Conservation (phyloP, 2,329 filamentous ascomycete species). For the Alternaria angustiovoidea region DNA sequence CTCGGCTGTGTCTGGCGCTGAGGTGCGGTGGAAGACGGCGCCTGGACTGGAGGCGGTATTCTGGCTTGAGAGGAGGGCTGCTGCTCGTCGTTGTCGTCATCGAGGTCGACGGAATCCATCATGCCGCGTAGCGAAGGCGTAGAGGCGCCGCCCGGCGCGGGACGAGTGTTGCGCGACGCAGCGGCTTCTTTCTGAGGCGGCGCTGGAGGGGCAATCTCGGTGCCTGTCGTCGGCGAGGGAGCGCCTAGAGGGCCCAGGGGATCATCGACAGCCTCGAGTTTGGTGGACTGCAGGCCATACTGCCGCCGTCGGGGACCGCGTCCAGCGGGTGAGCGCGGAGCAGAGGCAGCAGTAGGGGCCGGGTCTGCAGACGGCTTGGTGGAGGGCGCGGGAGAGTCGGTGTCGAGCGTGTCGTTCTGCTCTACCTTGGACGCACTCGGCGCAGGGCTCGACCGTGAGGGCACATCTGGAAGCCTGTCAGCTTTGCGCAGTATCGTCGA, state of each 20-base stretch:
- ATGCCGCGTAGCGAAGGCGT: conserved; percentile 59
- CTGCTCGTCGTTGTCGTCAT: conserved; percentile 67
- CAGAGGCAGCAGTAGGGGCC: conserved; percentile 49
- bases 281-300: conserved; percentile 77
- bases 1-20: conserved; percentile 73
- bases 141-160: conserved; percentile 63
- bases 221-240: conserved; percentile 60
- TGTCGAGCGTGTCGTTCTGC: conserved; percentile 44
- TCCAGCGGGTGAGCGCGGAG: conserved; percentile 58
- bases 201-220: conserved; percentile 72
- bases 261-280: conserved; percentile 78
- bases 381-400: conserved; percentile 29
- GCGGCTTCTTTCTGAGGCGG: conserved; percentile 70
- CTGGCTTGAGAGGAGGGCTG: conserved; percentile 61
- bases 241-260: conserved; percentile 80
- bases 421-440: conserved; percentile 51
- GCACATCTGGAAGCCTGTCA: conserved; percentile 53
- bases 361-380: conserved; percentile 33
- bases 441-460: conserved; percentile 54
- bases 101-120: conserved; percentile 74
- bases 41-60: conserved; percentile 70
- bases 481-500: conserved; percentile 3
- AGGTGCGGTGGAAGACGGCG: conserved; percentile 55
- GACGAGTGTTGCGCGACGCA: conserved; percentile 56
- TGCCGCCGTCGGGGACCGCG: conserved; percentile 64